Conservation (phyloP, 1,139 yeast species). For the Debaryomyces psychrophilus region DNA sequence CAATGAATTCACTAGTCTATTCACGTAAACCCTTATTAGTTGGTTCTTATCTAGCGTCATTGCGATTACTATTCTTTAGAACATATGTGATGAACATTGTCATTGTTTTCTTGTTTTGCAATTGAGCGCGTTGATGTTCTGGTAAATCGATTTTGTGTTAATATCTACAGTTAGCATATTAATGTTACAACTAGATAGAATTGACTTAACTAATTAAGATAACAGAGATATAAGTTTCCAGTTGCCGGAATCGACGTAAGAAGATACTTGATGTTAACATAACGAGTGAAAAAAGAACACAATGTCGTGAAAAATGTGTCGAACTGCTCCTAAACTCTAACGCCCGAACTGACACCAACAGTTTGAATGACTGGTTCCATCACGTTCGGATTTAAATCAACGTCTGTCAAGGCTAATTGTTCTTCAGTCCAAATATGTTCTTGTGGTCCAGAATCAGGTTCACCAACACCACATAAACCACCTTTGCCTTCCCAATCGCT, state of each 20-base stretch:
- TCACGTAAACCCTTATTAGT: constrained; percentile 37
- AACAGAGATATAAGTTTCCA: not conserved
- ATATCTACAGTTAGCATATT: not conserved
- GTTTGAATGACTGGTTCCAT: constrained; percentile 60
- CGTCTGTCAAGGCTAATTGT: constrained; percentile 65
- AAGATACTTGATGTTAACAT: not conserved
- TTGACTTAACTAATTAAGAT: not conserved
- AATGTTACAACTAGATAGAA: not conserved
- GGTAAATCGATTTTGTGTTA: constrained; percentile 5
- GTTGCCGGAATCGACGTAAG: not conserved
- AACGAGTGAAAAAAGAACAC: not conserved
- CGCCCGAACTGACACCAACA: constrained; percentile 72
- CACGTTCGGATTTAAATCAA: constrained; percentile 67
- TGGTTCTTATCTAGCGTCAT: constrained; percentile 40
- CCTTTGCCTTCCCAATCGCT: constrained; percentile 78
- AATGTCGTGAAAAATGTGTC: constrained; percentile 9
- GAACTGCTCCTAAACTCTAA: constrained; percentile 22
- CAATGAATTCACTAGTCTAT: constrained; percentile 41
- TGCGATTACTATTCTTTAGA: not conserved
- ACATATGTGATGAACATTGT: not conserved
- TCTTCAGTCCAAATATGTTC: constrained; percentile 82
- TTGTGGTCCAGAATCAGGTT: constrained; percentile 44
- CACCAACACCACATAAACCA: constrained; percentile 90
- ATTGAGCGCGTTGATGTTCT: constrained; percentile 7
- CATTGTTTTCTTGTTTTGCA: constrained; percentile 6